These are phyloP conservation scores for Neolecta irregularis DNA, from an alignment of 1,139 yeast species.

Conservation along the genomic window DNA sequence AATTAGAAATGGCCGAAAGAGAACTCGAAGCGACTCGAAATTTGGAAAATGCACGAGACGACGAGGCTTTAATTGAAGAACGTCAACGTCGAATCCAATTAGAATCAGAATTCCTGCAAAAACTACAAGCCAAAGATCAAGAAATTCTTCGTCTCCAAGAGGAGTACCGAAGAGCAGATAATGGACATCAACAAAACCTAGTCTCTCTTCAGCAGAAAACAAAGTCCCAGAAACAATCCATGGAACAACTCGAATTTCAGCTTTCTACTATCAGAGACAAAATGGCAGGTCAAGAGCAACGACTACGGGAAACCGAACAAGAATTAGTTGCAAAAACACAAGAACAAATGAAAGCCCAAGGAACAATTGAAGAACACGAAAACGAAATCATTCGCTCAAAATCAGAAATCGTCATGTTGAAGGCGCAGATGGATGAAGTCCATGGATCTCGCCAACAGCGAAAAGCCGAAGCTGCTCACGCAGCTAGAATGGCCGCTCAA, in stretches of 20 bases:
- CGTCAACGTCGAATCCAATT: too few species aligned
- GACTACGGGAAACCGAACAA: slow-evolving; percentile 3
- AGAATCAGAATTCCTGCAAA: too few species aligned
- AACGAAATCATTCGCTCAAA: slow-evolving; percentile 4
- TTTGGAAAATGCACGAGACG: too few species aligned
- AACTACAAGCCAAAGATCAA: too few species aligned
- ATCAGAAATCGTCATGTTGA: slow-evolving; percentile 6
- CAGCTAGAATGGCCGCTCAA: not conserved
- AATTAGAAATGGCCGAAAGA: too few species aligned
- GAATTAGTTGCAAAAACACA: not conserved
- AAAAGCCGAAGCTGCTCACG: slow-evolving; percentile 2
- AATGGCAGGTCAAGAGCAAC: not conserved
- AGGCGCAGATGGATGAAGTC: slow-evolving; percentile 7
- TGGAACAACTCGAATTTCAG: slow-evolving; percentile 2
- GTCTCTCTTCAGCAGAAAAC: slow-evolving; percentile 2
- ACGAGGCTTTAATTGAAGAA: too few species aligned
- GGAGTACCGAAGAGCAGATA: too few species aligned
- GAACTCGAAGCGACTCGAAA: too few species aligned
- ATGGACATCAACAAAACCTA: too few species aligned
- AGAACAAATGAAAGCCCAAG: slow-evolving; percentile 6
- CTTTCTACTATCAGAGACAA: slow-evolving; percentile 2
- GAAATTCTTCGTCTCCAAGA: too few species aligned
- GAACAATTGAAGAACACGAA: slow-evolving; percentile 4
- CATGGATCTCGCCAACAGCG: slow-evolving; percentile 5
- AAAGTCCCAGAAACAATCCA: slow-evolving; percentile 1